Evolutionary conservation across 495 filamentous ascomycete species (phyloP).

Genomic region (Penicillium ucsense): DNA sequence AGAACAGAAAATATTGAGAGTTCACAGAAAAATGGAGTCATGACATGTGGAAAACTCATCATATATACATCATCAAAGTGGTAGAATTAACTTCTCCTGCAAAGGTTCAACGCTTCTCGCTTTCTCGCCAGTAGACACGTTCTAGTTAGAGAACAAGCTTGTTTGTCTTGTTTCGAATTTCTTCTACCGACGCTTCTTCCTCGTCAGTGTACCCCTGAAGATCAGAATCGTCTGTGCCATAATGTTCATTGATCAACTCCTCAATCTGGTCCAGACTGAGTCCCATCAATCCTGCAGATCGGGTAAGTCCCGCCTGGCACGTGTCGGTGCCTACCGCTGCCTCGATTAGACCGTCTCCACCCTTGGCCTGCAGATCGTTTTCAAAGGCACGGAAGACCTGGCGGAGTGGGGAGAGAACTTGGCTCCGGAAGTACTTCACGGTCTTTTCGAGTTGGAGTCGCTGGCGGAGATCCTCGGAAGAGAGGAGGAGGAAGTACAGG

Average conservation of each 20-base stretch:
- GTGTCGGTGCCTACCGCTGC: conserved; percentile 30
- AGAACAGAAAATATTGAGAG: too few species aligned
- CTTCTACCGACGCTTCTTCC: conserved; percentile 21
- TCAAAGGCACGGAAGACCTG: conserved; percentile 25
- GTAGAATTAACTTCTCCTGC: too few species aligned
- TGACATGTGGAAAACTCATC: too few species aligned
- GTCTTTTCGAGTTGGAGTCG: conserved; percentile 31
- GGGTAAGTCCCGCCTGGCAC: conserved; percentile 27
- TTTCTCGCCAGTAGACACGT: neutral
- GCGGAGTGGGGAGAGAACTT: conserved; percentile 29
- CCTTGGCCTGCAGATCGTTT: conserved; percentile 24
- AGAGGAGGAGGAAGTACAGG: conserved; percentile 37
- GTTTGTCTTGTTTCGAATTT: conserved; percentile 20
- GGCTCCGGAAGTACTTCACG: conserved; percentile 25
- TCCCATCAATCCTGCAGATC: conserved; percentile 29
- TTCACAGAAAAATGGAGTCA: too few species aligned
- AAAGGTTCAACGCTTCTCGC: too few species aligned
- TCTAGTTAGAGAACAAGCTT: conserved; percentile 5
- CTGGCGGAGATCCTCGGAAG: conserved; percentile 19
- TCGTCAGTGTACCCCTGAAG: conserved; percentile 20
- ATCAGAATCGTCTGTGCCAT: conserved; percentile 23
- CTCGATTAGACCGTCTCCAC: conserved; percentile 33
- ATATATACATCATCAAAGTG: too few species aligned
- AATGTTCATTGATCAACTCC: conserved; percentile 24
- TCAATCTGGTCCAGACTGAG: conserved; percentile 31